Conservation (phyloP, 176 grass and related monocot genomes). For the Lolium perenne region DNA sequence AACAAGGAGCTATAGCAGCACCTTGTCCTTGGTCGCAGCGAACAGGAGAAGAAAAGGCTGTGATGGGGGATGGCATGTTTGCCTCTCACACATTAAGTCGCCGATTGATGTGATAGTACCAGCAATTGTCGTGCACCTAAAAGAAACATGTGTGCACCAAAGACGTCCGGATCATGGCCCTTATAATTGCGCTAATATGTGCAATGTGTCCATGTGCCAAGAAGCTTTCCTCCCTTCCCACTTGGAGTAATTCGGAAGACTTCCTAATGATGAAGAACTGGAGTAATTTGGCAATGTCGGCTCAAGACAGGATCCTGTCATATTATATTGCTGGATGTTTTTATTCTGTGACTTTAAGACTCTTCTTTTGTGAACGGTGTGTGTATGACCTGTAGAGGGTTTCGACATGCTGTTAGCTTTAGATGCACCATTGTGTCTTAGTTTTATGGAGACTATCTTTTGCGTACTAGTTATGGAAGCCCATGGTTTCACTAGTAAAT, state of each 20-base stretch:
- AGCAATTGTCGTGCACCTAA: background rate
- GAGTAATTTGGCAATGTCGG: background rate
- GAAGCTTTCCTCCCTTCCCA: background rate
- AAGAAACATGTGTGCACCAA: background rate
- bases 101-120: background rate
- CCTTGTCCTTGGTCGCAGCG: slow-evolving; percentile 6
- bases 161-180: background rate
- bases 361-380: no score
- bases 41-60: background rate
- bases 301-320: background rate
- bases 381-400: no score
- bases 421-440: no score
- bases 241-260: background rate
- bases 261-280: no score
- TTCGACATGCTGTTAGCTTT: no score
- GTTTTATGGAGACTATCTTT: no score
- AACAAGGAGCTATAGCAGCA: background rate
- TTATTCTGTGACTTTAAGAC: no score
- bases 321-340: no score
- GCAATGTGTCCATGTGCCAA: background rate
- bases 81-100: background rate
- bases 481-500: no score
- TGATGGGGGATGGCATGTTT: no score
- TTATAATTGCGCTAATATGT: background rate
- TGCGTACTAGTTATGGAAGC: no score